Base-by-base conservation (phyloP, 2,329 filamentous ascomycete genomes). In the Pyrenophora tritici-repentis region DNA sequence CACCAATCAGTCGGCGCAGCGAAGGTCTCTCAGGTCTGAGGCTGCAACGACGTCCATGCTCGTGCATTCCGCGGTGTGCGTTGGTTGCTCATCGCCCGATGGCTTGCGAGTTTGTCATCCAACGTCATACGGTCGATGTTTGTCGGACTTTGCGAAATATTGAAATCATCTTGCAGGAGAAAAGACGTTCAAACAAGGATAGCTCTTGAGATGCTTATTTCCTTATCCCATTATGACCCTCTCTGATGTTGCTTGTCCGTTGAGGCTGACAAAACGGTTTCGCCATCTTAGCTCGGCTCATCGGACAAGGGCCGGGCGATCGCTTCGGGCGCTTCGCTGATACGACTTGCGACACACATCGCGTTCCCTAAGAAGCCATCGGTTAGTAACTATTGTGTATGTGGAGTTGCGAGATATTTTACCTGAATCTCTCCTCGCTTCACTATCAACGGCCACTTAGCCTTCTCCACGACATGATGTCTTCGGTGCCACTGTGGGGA, bases 1-100 rank as follows among this genome's bases (percentile, higher is more conserved):
- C 44, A 41, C 63, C 63, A 66, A 65, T 66, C 46, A 54, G 6
- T 2, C 40, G 46, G 54, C 48, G 44, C 55, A 53, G 56, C 17
- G 42, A 34, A 44, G 22, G 26, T 47, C 37, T 36, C 20, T 29
- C 18, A 46, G 33, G 46, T 26, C 26, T 43, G 42, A 44, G 52
- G 31, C 55, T 47, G 39, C 22, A 32, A 26, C 32, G 39, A n/a
- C 33, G 51, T 55, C 55, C 31, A 51, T 57, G 51, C 51, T 55
- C 37, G 46, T 45, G 46, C 42, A 37, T 40, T 52, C 50, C 40
- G 53, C 50, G 53, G 42, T 43, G 37, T 41, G 45, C 42, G 41
- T 55, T 57, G 43, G 56, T 55, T 55, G 48, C 24, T 50, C 47
- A 53, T 57, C 48, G 34, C 43, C 32, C 40, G 47, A 51, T 56